Evolutionary conservation across 441 rosid species (phyloP), one percentile per base, ranked within the genome.

Genomic region (Isatis lusitanica): DNA sequence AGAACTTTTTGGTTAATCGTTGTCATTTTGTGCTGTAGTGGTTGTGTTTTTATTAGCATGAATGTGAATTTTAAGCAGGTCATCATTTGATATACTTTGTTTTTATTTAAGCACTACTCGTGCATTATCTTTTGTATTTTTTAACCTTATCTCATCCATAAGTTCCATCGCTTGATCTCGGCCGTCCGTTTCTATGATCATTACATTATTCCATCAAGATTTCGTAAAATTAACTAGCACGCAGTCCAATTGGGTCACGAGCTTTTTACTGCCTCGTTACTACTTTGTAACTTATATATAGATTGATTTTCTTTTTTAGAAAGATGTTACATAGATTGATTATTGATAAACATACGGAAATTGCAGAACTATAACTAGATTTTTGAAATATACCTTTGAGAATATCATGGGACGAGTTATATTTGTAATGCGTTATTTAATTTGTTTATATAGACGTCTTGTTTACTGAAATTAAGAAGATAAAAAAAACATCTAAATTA

Each of bases 1-100:
- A 21, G 0, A 36, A 43, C 11, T n/a, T 38, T 66, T 4, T 38
- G 7, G 15, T 36, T 5, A 36, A 33, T 66, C 3, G 42, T 74
- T 75, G 70, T 69, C 60, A 69, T 55, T 28, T 62, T 62, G 79
- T 42, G 79, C 30, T 55, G 66, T 69, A 63, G 79, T 75, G 74
- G 79, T 63, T 69, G 79, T 70, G 78, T 31, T 61, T 60, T 51
- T 35, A 63, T 69, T 46, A 75, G 66, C 30, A 75, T 75, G 75
- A 39, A 18, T 36, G 58, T 35, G 65, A 68, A 74, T n/a, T 60
- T n/a, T 60, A 30, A 74, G 68, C 62, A 59, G 50, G 50, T 67
- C 51, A 59, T 58, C 33, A 28, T 39, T 57, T 65, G 35, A 5
- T 42, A 42, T 53, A 42, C 43, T 73, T 60, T 59, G 48, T 50